Evolutionary conservation across 805 yeast genomes (phyloP).

Genomic region (Cyberlindnera bimundalis): DNA sequence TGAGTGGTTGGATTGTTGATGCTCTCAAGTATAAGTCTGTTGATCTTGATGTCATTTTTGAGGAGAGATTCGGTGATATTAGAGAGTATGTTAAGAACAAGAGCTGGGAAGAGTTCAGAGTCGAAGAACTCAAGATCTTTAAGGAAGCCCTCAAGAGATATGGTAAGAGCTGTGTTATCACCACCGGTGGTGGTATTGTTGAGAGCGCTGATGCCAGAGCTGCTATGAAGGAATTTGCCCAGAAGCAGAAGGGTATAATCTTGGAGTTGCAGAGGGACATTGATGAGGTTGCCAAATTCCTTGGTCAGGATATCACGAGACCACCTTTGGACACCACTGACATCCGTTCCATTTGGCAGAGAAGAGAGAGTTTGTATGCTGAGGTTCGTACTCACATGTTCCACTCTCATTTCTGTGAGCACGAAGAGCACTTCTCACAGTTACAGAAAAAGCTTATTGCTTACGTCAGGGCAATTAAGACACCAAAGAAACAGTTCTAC

Average conservation of each 20-base stretch:
- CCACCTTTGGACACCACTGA: constrained; percentile 80
- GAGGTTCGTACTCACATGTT: constrained; percentile 77
- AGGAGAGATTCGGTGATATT: constrained; percentile 48
- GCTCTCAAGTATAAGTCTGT: constrained; percentile 61
- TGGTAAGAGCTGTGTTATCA: constrained; percentile 55
- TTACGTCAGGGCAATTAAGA: constrained; percentile 63
- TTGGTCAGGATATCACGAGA: constrained; percentile 74
- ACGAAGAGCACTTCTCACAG: constrained; percentile 48
- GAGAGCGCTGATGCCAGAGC: constrained; percentile 70
- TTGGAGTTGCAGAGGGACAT: constrained; percentile 88
- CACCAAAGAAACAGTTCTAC: constrained; percentile 50
- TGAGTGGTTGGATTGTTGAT: constrained; percentile 75
- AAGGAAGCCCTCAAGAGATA: constrained; percentile 41
- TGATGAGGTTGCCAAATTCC: constrained; percentile 70
- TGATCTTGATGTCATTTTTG: constrained; percentile 77
- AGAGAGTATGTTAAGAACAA: constrained; percentile 54
- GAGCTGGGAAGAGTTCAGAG: constrained; percentile 90
- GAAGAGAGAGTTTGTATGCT: constrained; percentile 75
- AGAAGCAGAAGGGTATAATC: constrained; percentile 58
- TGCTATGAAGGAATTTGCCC: constrained; percentile 50
- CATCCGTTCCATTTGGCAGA: constrained; percentile 75
- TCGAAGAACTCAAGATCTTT: constrained; percentile 56
- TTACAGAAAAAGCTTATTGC: constrained; percentile 57
- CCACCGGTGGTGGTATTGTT: constrained; percentile 97
- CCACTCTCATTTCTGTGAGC: constrained; percentile 69